Evolutionary conservation across 108 stramenopile genomes (phyloP), one percentile per base, ranked within the genome.

Genomic region (Cyclotella cryptica): DNA sequence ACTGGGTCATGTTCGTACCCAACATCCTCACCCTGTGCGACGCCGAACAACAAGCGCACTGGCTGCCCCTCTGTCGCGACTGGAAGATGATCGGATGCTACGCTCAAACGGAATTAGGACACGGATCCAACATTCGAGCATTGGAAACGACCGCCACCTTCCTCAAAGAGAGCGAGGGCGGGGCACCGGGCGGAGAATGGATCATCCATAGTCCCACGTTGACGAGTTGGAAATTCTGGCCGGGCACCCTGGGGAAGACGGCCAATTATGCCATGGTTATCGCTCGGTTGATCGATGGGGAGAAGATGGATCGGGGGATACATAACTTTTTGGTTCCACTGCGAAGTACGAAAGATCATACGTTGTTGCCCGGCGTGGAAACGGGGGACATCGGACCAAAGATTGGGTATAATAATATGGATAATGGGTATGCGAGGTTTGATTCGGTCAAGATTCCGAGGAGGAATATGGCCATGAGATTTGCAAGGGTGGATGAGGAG

Each of bases 241-340:
- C 97, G 35, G 97, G 97, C 9, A 96, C 95, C 3, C 64, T 98
- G 65, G 98, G 98, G 3, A 86, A 88, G 27, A 97, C 96, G 8
- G 97, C 96, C 76, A 99, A 92, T 74, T 96, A 98, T 71, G 97
- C 97, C 64, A 97, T 98, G 92, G 97, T 99, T 19, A 98, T 97
- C 79, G 98, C 98, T 13, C 96, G 89, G 28, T 83, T 98, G 27
- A 93, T 99, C 62, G 94, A 97, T 75, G 96, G 93, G 0, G 61
- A 88, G 10, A 95, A 94, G 18, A 75, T 78, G 26, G 85, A 87
- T 77, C 86, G 84, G 24, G 98, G 98, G 22, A 91, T 97, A 49
- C 97, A 98, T 80, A 97, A 96, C 75, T 99, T 99, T 75, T 76
- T 99, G 28, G 97, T 99, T 12, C 98, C 90, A 10, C 47, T 98